phyloP scores from a whole-genome alignment of 257 asterid species.

The Thymus quinquecostatus region DNA sequence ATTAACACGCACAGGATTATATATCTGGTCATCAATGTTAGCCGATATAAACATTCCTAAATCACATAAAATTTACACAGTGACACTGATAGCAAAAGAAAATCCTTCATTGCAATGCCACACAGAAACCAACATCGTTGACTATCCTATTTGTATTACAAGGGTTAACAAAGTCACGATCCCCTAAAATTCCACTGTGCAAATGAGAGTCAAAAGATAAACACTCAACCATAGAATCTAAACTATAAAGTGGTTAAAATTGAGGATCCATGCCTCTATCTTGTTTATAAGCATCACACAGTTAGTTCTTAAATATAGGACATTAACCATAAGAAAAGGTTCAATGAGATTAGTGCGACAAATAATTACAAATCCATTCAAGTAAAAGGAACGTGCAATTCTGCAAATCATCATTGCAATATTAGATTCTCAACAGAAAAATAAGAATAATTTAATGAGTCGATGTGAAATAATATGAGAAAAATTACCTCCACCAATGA shows the following conservation, averaged over 20 bases:
- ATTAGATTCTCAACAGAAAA: not conserved
- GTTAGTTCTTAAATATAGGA: not conserved
- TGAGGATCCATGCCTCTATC: not conserved
- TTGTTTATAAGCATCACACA: not conserved
- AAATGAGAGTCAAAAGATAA: conserved; percentile 2
- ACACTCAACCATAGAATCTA: not conserved
- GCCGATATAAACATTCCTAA: not conserved
- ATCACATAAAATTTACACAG: not conserved
- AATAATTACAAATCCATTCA: not conserved
- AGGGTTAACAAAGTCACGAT: not conserved
- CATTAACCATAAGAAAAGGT: not conserved
- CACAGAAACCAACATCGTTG: not conserved
- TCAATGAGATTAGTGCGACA: not conserved
- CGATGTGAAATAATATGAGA: conserved; percentile 17
- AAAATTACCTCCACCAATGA: conserved; percentile 88
- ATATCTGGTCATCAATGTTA: conserved; percentile 11
- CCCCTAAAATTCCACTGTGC: conserved; percentile 9
- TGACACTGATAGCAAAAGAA: conserved; percentile 9
- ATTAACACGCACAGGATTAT: conserved; percentile 16
- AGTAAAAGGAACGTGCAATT: not conserved
- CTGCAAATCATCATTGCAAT: not conserved
- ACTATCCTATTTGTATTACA: not conserved
- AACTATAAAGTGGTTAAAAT: not conserved
- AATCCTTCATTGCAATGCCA: not conserved
- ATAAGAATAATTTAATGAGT: not conserved